These are phyloP conservation scores for Leccinum pseudoinsigne DNA, from an alignment of 1,284 basidiomycete genomes.

Conservation along the genomic window DNA sequence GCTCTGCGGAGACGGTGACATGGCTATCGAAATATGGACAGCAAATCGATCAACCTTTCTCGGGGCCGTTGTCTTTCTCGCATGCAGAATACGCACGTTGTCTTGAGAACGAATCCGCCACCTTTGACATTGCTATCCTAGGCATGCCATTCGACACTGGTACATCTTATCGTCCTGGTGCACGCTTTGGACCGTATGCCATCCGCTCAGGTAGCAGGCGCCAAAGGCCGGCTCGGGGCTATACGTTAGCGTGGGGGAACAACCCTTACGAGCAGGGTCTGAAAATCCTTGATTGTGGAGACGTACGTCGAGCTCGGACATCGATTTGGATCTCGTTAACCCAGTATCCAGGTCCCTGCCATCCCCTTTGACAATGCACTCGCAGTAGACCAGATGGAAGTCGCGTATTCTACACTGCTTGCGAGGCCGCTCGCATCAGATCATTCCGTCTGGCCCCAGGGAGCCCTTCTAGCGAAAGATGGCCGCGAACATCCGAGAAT, in stretches of 20 bases:
- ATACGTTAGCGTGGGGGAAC: conserved; percentile 66
- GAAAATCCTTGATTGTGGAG: conserved; percentile 78
- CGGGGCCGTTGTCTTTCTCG: conserved; percentile 73
- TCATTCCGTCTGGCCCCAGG: conserved; percentile 26
- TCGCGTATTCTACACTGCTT: conserved; percentile 71
- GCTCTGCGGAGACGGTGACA: conserved; percentile 26
- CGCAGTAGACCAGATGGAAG: conserved; percentile 78
- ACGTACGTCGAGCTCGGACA: conserved; percentile 44
- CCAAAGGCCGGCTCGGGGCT: conserved; percentile 54
- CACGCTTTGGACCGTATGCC: conserved; percentile 79
- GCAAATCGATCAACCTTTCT: conserved; percentile 69
- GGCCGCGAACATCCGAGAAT: conserved; percentile 64
- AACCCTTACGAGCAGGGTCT: conserved; percentile 61
- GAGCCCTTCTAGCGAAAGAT: conserved; percentile 47
- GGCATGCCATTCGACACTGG: conserved; percentile 84
- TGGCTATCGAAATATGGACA: conserved; percentile 72
- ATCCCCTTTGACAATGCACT: conserved; percentile 73
- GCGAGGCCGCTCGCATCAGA: conserved; percentile 46
- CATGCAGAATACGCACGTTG: conserved; percentile 72
- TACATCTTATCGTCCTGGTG: conserved; percentile 70
- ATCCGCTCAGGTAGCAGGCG: conserved; percentile 78
- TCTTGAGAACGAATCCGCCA: conserved; percentile 53
- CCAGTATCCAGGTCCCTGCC: conserved; percentile 57
- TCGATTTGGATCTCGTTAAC: background rate
- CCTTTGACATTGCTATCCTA: conserved; percentile 74